Evolutionary conservation across 306 rosid species (phyloP).

Genomic region (Ormosia semicastrata): DNA sequence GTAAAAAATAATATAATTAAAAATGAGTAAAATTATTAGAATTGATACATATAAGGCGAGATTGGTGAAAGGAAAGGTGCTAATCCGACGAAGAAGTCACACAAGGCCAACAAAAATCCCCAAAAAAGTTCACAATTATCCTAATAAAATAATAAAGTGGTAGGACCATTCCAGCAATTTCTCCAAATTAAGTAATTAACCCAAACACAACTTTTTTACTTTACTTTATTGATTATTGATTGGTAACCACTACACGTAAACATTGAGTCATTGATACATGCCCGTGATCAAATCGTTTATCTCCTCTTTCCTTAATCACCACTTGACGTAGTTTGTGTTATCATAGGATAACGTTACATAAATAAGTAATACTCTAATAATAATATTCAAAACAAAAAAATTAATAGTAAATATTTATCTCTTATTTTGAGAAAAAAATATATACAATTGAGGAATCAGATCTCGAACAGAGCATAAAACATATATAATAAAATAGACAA

Average conservation of each 20-base stretch:
- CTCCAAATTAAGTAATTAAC: not conserved
- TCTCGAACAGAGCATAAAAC: no score
- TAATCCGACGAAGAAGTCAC: not conserved
- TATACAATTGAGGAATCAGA: not conserved
- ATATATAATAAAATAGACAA: no score
- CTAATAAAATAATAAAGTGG: not conserved
- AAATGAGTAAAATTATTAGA: no score
- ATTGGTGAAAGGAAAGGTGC: not conserved
- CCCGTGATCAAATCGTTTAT: not conserved
- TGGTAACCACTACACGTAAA: not conserved
- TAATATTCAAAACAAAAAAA: not conserved
- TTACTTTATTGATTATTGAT: not conserved
- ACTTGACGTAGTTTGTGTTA: not conserved
- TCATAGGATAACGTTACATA: no score
- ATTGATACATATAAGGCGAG: not conserved
- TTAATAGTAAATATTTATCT: not conserved
- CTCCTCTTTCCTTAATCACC: not conserved
- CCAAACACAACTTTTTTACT: not conserved
- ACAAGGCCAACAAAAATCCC: not conserved
- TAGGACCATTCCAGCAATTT: slow-evolving; percentile 7
- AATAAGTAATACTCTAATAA: not conserved
- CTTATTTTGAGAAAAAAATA: not conserved
- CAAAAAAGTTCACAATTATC: not conserved
- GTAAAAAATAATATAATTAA: no score
- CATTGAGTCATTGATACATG: not conserved